phyloP scores from a whole-genome alignment of 495 filamentous ascomycete species.

The Podospora appendiculata region DNA sequence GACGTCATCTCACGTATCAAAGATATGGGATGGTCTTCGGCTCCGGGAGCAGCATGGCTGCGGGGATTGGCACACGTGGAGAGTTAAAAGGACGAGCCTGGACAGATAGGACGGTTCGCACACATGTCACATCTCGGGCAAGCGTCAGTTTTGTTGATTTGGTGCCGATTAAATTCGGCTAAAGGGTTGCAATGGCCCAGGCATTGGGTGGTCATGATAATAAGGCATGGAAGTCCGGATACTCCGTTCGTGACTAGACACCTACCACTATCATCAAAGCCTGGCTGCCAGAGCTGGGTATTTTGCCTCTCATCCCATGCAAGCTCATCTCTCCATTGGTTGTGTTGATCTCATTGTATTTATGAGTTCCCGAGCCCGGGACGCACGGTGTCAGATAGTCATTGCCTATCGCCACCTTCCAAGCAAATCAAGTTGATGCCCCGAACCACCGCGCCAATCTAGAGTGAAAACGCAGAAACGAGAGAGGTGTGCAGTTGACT shows the following conservation, averaged over 20 bases:
- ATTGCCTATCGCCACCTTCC: constrained; percentile 26
- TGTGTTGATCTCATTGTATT: constrained; percentile 29
- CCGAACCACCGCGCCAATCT: constrained; percentile 36
- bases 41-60: too few relatives aligned
- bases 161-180: background rate
- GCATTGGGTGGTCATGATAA: background rate
- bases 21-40: too few relatives aligned
- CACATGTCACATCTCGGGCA: too few relatives aligned
- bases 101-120: too few relatives aligned
- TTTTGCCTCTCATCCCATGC: constrained; percentile 27
- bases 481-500: constrained; percentile 14
- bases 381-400: constrained; percentile 28
- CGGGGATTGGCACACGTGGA: too few relatives aligned
- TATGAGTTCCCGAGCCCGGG: constrained; percentile 30
- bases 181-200: background rate
- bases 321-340: constrained; percentile 28
- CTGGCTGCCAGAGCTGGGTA: constrained; percentile 19
- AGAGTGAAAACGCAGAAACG: constrained; percentile 33
- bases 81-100: too few relatives aligned
- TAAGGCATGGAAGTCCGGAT: background rate
- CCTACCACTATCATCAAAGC: constrained; percentile 15
- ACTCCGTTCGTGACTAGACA: constrained; percentile 1
- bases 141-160: background rate
- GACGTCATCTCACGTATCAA: too few relatives aligned
- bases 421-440: constrained; percentile 34